phyloP scores from a whole-genome alignment of 2,329 filamentous ascomycete species.

The Gnomoniopsis smithogilvyi region DNA sequence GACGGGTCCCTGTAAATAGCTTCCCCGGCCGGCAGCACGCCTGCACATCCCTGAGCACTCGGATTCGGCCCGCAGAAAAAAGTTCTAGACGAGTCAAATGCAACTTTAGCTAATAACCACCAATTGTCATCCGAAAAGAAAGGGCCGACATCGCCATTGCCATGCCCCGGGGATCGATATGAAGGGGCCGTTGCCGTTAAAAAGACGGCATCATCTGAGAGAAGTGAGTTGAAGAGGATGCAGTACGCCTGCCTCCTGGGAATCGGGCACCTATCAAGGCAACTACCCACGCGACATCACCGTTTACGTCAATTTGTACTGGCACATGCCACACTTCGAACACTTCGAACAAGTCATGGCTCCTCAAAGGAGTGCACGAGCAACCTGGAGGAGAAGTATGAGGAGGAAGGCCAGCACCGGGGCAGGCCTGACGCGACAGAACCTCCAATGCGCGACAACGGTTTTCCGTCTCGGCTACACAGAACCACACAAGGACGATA shows the following conservation, averaged over 20 bases:
- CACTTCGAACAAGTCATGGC: conserved; percentile 1
- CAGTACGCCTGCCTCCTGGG: conserved; percentile 18
- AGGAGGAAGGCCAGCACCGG: not conserved
- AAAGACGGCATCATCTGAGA: conserved; percentile 11
- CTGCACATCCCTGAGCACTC: not conserved
- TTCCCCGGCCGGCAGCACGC: not conserved
- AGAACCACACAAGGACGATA: not conserved
- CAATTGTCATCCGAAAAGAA: too few species aligned
- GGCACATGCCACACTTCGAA: not conserved
- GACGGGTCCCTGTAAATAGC: not conserved
- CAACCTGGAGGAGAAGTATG: not conserved
- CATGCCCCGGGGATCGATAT: conserved; percentile 12
- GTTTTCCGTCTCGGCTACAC: not conserved
- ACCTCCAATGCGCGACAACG: too few species aligned
- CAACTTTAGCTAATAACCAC: not conserved
- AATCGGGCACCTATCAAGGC: conserved; percentile 18
- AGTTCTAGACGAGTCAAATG: not conserved
- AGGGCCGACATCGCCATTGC: not conserved
- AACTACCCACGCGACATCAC: not conserved
- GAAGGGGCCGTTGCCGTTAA: conserved; percentile 12
- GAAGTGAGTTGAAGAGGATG: conserved; percentile 14
- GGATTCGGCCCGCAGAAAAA: not conserved
- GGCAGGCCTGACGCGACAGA: not conserved
- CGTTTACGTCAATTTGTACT: not conserved
- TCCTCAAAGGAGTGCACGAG: not conserved